Base-by-base conservation (phyloP, 441 rosid species). In the Adansonia gregorii region DNA sequence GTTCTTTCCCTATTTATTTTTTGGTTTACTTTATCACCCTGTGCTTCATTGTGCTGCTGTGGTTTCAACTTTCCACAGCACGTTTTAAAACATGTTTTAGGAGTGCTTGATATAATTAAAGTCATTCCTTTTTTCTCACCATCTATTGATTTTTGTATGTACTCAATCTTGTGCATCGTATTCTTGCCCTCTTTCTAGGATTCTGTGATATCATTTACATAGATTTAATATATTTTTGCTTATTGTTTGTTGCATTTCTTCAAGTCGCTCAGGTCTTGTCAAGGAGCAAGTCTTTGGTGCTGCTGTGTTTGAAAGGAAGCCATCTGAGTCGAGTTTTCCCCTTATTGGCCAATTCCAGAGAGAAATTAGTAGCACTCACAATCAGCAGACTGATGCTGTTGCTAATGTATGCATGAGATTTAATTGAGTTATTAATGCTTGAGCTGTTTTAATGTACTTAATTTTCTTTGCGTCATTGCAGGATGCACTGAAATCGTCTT, bases 231-330 rank as follows among this genome's bases (percentile, higher is more conserved):
- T 83, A 86, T 72, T 73, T 77, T 76, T 81, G 74, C 86, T 88
- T 90, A 87, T 90, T 84, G 85, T 86, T 88, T 82, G 86, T 89
- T 91, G 87, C 87, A 81, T 82, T 69, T 85, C 81, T 86, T 85
- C 86, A 90, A 88, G 91, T 92, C 85, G 91, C 85, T 87, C 98
- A 91, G 98, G 92, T 88, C 89, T 72, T 67, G 82, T 79, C 63
- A 81, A 86, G 83, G 90, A 84, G 83, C 90, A 89, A 35, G 41
- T 35, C 41, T 35, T 6, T 35, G 41, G 41, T 35, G 41, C 55
- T 82, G 85, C 87, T 64, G 79, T 68, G 56, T 86, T 80, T 83
- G 89, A 87, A 79, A 82, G 80, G 85, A 91, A 82, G 90, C 77
- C 81, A 74, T 55, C 64, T 74, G 89, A 81, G 75, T 77, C 80